Evolutionary conservation across 306 rosid species (phyloP), one percentile per base, ranked within the genome.

Genomic region (Cicer judaicum): DNA sequence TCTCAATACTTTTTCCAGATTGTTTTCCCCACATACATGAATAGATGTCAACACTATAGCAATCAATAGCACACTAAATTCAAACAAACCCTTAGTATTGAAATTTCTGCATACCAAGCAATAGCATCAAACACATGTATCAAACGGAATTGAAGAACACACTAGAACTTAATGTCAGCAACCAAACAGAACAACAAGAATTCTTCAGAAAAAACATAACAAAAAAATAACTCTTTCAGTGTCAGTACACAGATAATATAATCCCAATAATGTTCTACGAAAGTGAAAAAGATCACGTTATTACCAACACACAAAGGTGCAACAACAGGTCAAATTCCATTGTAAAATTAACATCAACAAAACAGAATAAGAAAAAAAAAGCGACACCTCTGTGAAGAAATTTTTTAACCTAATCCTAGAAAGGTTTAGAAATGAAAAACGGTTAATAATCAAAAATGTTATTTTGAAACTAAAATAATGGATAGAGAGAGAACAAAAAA

Each of bases 291-390:
- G 0, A 68, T 24, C 53, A 70, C 53, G 34, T n/a, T 73, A 68
- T 38, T 61, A 60, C 69, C 52, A 29, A 56, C 53, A 70, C 3
- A 66, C n/a, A 72, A 9, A 46, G 65, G 40, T 18, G 39, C 74
- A 72, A 38, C 70, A 54, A 57, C 43, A 14, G 77, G 18, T 50
- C 54, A 52, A 72, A 57, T 49, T 50, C 61, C 52, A 77, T 41
- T 41, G 63, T 46, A 56, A 64, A 67, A 29, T 29, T 29, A 29
- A 29, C 36, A 29, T 29, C 36, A 29, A 29, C 36, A 7, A 67
- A 14, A 41, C 72, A 14, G 42, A 38, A n/a, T 6, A 39, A 10
- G 4, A 19, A 43, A 43, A 38, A 38, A 43, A 34, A 42, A 8
- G 3, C 12, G 56, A 62, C 15, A 50, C 68, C 36, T 52, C 54